Percentiles rank a stretch among this genome's conserved stretches.
These are phyloP conservation scores for Rhodotorula diobovata DNA, from an alignment of 768 basidiomycete species.

Conservation along the genomic window DNA sequence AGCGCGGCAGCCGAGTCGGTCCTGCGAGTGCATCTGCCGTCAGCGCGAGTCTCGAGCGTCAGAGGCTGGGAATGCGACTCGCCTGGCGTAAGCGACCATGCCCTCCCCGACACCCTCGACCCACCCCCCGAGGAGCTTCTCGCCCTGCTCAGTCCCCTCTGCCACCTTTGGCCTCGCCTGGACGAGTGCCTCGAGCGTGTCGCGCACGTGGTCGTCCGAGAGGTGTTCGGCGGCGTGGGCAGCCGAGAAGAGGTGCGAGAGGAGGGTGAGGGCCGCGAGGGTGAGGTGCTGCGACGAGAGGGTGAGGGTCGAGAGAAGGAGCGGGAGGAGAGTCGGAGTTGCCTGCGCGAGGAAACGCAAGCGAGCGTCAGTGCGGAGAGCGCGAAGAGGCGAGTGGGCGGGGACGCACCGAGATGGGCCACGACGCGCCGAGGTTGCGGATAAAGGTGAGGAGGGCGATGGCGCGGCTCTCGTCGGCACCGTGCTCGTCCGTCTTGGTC, in stretches of 20 bases:
- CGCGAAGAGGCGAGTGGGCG: background rate
- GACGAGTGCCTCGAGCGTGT: slow-evolving; percentile 63
- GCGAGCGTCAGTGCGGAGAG: background rate
- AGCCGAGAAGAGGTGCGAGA: slow-evolving; percentile 70
- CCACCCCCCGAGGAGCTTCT: slow-evolving; percentile 69
- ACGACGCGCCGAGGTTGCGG: slow-evolving; percentile 52
- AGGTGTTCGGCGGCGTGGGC: slow-evolving; percentile 41
- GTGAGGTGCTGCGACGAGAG: slow-evolving; percentile 84
- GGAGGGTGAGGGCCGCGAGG: slow-evolving; percentile 75
- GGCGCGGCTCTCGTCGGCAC: slow-evolving; percentile 66
- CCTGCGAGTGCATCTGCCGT: slow-evolving; percentile 6
- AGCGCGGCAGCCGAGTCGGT: slow-evolving; percentile 16
- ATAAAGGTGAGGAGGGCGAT: slow-evolving; percentile 61
- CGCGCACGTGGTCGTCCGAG: slow-evolving; percentile 49
- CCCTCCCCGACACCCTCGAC: slow-evolving; percentile 67
- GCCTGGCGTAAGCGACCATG: slow-evolving; percentile 60
- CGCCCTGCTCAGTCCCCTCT: slow-evolving; percentile 54
- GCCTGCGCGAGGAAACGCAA: slow-evolving; percentile 53
- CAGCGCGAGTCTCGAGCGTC: no score
- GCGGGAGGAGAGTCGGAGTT: slow-evolving; percentile 63
- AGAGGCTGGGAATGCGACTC: no score
- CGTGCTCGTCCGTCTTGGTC: slow-evolving; percentile 52
- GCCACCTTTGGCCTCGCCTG: slow-evolving; percentile 49
- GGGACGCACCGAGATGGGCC: slow-evolving; percentile 61
- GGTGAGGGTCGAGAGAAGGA: slow-evolving; percentile 75